These are phyloP conservation scores for Talinum fruticosum DNA, from an alignment of 148 eudicot species.

Conservation along the genomic window DNA sequence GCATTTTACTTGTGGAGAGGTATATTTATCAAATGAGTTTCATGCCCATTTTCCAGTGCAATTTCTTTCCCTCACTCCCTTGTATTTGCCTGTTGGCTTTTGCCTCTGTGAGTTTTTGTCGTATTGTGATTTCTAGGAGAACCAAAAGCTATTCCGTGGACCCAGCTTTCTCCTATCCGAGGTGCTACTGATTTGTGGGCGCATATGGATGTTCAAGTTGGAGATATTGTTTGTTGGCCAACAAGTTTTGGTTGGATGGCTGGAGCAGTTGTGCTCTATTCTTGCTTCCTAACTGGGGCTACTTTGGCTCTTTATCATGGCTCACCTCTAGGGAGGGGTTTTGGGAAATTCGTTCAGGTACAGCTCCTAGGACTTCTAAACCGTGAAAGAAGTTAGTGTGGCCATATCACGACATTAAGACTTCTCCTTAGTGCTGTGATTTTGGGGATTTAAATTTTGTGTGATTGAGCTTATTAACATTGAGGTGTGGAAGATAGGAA, in stretches of 20 bases:
- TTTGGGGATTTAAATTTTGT: neutral
- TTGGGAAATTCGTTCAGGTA: constrained; percentile 95
- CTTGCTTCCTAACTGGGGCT: constrained; percentile 71
- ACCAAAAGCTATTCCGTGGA: constrained; percentile 98
- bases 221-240: constrained; percentile 87
- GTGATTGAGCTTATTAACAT: neutral
- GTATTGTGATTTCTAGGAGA: constrained; percentile 49
- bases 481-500: neutral
- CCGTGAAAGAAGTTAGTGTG: neutral
- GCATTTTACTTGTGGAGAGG: neutral
- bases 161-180: constrained; percentile 83
- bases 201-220: constrained; percentile 51
- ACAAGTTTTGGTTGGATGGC: constrained; percentile 97
- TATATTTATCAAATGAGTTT: neutral
- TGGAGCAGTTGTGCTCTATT: constrained; percentile 72
- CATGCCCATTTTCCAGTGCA: neutral
- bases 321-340: constrained; percentile 82
- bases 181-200: constrained; percentile 81
- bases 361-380: neutral
- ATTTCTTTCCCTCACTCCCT: neutral
- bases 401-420: neutral
- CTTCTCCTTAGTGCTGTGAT: neutral
- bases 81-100: neutral
- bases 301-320: constrained; percentile 94
- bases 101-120: constrained; percentile 1